Percentiles rank a stretch among this genome's conserved stretches.
phyloP scores from a whole-genome alignment of 305 asterid species.

The Fraxinus albicans region DNA sequence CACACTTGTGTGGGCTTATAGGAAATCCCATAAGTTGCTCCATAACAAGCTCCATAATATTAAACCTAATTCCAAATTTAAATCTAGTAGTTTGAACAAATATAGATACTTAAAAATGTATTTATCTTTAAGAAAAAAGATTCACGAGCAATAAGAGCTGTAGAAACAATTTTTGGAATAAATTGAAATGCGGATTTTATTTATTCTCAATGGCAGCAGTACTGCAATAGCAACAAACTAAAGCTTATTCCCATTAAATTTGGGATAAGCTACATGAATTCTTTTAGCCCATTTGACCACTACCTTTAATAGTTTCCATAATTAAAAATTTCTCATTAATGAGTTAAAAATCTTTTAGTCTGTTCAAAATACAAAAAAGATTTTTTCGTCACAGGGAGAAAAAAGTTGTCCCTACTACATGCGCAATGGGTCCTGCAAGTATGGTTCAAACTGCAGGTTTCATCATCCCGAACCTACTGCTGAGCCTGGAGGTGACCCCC shows the following conservation, averaged over 20 bases:
- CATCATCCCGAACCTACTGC: conserved; percentile 94
- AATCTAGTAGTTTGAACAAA: not conserved
- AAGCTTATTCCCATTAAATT: not conserved
- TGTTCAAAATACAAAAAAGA: conserved; percentile 19
- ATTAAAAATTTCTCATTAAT: not conserved
- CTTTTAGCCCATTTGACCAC: not conserved
- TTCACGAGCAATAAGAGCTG: not conserved
- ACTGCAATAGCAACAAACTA: not conserved
- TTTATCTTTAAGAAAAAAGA: not conserved
- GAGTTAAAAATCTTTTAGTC: not conserved
- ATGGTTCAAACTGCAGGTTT: conserved; percentile 81
- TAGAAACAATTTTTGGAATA: not conserved
- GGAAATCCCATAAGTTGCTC: not conserved
- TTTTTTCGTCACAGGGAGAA: conserved; percentile 57
- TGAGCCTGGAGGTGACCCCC: conserved; percentile 54
- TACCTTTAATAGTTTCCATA: conserved; percentile 10
- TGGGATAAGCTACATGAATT: not conserved
- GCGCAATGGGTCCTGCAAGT: conserved; percentile 97
- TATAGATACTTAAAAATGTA: not conserved
- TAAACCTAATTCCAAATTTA: not conserved
- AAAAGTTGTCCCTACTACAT: conserved; percentile 89
- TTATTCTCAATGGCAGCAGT: not conserved
- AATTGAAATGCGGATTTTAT: not conserved
- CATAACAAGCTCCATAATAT: not conserved
- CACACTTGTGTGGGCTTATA: not conserved